Conservation (phyloP, 768 basidiomycete genomes). For the Amanita jacksonii region DNA sequence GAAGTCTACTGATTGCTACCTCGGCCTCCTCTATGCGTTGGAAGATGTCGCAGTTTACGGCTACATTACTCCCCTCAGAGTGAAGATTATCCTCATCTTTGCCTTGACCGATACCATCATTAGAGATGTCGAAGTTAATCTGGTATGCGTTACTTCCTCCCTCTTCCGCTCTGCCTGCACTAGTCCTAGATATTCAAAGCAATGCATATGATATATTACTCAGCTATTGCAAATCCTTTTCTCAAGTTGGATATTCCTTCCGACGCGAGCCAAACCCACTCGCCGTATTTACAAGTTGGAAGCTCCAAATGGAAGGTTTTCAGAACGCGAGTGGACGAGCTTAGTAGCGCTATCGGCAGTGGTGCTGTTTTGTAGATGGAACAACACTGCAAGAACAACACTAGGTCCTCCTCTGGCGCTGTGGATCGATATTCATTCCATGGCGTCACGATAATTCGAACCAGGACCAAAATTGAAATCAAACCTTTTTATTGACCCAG, state of each 20-base stretch:
- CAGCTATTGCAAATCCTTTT: constrained; percentile 81
- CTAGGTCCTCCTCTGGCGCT: constrained; percentile 5
- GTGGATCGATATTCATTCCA: constrained; percentile 10
- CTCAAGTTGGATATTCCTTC: constrained; percentile 48
- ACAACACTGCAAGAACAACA: neutral
- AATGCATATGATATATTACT: constrained; percentile 80
- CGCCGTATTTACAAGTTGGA: constrained; percentile 49
- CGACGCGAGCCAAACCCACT: constrained; percentile 41
- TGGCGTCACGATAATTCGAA: constrained; percentile 11
- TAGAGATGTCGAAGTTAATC: constrained; percentile 68
- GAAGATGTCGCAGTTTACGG: constrained; percentile 92
- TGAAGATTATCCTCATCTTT: constrained; percentile 79
- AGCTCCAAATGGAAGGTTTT: constrained; percentile 63
- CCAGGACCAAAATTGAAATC: constrained; percentile 44
- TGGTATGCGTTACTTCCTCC: constrained; percentile 34
- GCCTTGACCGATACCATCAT: constrained; percentile 76
- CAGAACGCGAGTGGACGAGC: constrained; percentile 63
- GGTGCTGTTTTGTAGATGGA: neutral
- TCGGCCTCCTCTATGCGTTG: constrained; percentile 82
- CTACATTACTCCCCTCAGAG: constrained; percentile 78
- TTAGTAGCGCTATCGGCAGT: constrained; percentile 45
- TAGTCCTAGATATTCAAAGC: constrained; percentile 71
- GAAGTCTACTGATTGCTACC: constrained; percentile 70
- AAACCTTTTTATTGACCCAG: constrained; percentile 81
- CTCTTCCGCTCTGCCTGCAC: neutral